These are phyloP conservation scores for Chenopodium formosanum DNA, from an alignment of 148 eudicot species.

Conservation along the genomic window DNA sequence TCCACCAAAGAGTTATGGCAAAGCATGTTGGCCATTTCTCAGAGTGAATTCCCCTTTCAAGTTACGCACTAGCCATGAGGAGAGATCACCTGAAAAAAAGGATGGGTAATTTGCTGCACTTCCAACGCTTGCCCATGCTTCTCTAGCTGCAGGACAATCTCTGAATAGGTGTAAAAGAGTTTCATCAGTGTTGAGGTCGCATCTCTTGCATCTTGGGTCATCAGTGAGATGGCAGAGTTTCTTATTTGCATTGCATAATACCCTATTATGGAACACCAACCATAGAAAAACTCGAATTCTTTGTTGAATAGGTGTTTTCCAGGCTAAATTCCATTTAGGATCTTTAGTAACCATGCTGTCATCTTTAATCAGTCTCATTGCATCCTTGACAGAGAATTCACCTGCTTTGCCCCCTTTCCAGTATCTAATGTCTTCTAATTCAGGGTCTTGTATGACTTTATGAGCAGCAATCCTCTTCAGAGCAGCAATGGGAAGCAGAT, in stretches of 20 bases:
- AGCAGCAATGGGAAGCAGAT: background rate
- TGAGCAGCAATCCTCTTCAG: background rate
- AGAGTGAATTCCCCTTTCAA: too few relatives aligned
- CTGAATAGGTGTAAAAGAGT: background rate
- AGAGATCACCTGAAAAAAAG: background rate
- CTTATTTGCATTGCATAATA: background rate
- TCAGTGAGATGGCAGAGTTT: background rate
- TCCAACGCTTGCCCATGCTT: background rate
- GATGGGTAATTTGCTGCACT: background rate
- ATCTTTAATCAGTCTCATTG: background rate
- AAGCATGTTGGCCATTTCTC: too few relatives aligned
- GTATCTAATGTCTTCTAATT: background rate
- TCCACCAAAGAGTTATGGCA: too few relatives aligned
- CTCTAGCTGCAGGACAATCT: too few relatives aligned
- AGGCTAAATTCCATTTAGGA: background rate
- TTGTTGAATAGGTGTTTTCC: background rate
- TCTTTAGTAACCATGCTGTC: too few relatives aligned
- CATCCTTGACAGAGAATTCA: too few relatives aligned
- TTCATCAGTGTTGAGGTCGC: background rate
- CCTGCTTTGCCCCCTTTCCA: background rate
- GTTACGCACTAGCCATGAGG: background rate
- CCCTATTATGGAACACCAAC: background rate
- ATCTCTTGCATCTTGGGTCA: background rate
- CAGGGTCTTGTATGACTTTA: background rate
- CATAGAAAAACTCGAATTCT: background rate